Base-by-base conservation (phyloP, 805 yeast genomes). In the Wickerhamiella bombiphila region DNA sequence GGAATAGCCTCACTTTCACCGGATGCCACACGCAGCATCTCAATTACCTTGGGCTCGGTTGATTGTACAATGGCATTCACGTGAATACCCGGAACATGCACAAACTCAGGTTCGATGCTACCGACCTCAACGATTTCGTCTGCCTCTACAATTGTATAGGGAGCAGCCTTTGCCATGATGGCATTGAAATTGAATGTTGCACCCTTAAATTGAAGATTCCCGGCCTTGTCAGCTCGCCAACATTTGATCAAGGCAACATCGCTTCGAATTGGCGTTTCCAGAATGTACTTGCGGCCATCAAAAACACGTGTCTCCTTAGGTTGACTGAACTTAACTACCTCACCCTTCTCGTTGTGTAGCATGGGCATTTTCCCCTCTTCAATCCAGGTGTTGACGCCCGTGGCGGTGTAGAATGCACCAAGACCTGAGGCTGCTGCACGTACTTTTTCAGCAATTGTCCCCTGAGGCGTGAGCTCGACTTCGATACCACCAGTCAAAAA, bases 361-460 rank as follows among this genome's bases (percentile, higher is more conserved):
- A 65, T 51, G 0, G 72, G 71, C 46, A 68, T 49, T 41, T 63
- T 60, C 18, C 73, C 72, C 36, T 63, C 57, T 46, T 68, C 68
- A 14, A 68, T 54, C 68, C 69, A 65, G n/a, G 72, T 68, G 22
- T 62, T 63, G n/a, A 58, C 69, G 14, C 72, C 73, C 1, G 73
- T 63, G 1, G 70, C 63, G 6, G 70, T 61, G 48, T 57, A 68
- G 42, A 63, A 66, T 1, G 71, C 72, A 1, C 72, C 72, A 14
- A 65, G 55, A 7, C 72, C 71, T 2, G 70, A 58, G 7, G 60
- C 68, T 8, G 65, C 71, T 11, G 72, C 71, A 19, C 70, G 53
- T 16, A 60, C 55, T 34, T 66, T 55, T 46, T 68, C 73, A 8
- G 70, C 72, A 20, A 68, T 50, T n/a, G 67, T 65, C 3, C 73